phyloP scores from a whole-genome alignment of 192 early-diverging fungal species.

The Umbelopsis sp. region DNA sequence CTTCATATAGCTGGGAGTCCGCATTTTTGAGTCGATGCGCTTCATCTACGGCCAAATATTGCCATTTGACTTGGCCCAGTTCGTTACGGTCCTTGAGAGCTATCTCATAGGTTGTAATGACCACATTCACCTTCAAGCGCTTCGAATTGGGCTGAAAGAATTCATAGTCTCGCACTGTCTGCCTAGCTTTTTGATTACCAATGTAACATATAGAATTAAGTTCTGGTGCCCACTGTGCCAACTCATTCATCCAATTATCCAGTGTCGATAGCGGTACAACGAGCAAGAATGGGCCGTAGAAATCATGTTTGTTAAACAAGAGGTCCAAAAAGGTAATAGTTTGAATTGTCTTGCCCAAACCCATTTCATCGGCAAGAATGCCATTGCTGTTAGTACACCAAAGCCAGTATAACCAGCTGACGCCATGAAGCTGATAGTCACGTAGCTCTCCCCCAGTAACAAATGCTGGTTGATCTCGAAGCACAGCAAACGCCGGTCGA shows the following conservation, averaged over 20 bases:
- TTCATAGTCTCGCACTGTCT: conserved; percentile 93
- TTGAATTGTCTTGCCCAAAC: conserved; percentile 97
- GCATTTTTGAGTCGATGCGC: conserved; percentile 98
- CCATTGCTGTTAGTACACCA: conserved; percentile 97
- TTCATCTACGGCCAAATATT: conserved; percentile 94
- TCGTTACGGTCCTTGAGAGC: conserved; percentile 88
- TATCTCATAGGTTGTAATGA: conserved; percentile 96
- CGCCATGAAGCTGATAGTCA: conserved; percentile 92
- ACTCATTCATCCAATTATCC: conserved; percentile 94
- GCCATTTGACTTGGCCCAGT: conserved; percentile 87
- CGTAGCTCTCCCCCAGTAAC: conserved; percentile 85
- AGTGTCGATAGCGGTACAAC: conserved; percentile 97
- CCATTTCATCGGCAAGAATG: conserved; percentile 96
- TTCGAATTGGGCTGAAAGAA: conserved; percentile 70
- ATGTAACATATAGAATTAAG: conserved; percentile 92
- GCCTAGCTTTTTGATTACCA: conserved; percentile 79
- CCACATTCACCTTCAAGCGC: conserved; percentile 84
- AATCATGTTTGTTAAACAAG: conserved; percentile 78
- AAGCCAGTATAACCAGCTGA: conserved; percentile 97
- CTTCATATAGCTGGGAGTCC: conserved; percentile 93
- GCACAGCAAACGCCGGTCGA: conserved; percentile 78
- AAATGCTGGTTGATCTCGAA: conserved; percentile 81
- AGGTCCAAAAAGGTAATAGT: conserved; percentile 92
- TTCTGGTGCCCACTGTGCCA: conserved; percentile 92
- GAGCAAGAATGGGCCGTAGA: conserved; percentile 94